Percentiles rank a stretch among this genome's conserved stretches.
Conservation (phyloP, 352 stramenopile species). For the Peronospora farinosa region DNA sequence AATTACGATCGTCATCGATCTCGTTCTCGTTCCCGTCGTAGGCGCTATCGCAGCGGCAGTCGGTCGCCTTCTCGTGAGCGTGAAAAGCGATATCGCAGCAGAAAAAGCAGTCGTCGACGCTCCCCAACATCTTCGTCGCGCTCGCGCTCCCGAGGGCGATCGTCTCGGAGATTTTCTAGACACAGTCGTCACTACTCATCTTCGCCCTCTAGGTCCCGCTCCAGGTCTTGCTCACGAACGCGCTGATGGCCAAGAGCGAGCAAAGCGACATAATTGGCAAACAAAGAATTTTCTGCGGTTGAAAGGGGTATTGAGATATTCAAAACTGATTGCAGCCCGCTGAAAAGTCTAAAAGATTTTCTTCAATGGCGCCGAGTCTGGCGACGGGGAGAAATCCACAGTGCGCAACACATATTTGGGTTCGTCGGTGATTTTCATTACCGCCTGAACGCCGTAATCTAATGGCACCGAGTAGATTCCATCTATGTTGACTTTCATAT, state of each 20-base stretch:
- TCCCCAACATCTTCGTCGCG: conserved; percentile 35
- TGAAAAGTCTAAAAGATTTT: conserved; percentile 30
- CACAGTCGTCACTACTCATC: conserved; percentile 20
- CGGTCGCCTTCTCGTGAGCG: conserved; percentile 17
- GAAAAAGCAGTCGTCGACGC: conserved; percentile 16
- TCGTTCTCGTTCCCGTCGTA: conserved; percentile 13
- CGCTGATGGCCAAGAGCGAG: conserved; percentile 1
- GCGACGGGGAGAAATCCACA: conserved; percentile 55
- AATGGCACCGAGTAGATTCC: conserved; percentile 83
- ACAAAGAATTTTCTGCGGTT: neutral
- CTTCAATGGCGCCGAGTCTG: conserved; percentile 24
- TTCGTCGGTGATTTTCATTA: conserved; percentile 86
- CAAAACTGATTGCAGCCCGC: conserved; percentile 24
- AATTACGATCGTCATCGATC: conserved; percentile 14
- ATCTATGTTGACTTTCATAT: conserved; percentile 87
- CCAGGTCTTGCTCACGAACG: conserved; percentile 33
- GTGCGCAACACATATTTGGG: conserved; percentile 83
- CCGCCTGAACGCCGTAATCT: conserved; percentile 84
- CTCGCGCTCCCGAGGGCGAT: conserved; percentile 21
- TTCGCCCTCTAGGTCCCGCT: conserved; percentile 28
- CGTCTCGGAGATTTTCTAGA: conserved; percentile 15
- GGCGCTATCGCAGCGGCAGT: conserved; percentile 22
- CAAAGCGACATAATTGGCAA: neutral
- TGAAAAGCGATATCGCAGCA: conserved; percentile 13
- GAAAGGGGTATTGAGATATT: conserved; percentile 19